phyloP scores from a whole-genome alignment of 352 stramenopile genomes.

The Globisporangium uncinulatum region DNA sequence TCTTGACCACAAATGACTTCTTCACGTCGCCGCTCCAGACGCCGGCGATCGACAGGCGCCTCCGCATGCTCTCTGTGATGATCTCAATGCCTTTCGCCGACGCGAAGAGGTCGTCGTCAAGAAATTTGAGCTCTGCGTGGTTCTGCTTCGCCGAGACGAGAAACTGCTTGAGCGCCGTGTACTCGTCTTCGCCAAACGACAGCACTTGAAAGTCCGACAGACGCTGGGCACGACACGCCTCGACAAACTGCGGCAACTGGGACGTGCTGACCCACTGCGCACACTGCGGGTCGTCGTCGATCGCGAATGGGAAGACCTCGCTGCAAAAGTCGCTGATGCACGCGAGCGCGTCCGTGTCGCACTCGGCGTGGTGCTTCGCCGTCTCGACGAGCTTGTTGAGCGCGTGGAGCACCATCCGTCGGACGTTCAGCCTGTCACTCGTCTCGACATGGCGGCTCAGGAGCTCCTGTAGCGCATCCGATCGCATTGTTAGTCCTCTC shows the following conservation, averaged over 20 bases:
- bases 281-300: slow-evolving; percentile 65
- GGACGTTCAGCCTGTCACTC: slow-evolving; percentile 41
- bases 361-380: slow-evolving; percentile 67
- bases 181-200: slow-evolving; percentile 65
- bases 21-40: slow-evolving; percentile 60
- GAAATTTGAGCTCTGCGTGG: slow-evolving; percentile 53
- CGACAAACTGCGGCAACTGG: slow-evolving; percentile 60
- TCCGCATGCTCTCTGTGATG: slow-evolving; percentile 67
- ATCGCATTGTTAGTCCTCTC: neutral
- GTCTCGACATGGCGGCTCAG: slow-evolving; percentile 20
- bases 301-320: slow-evolving; percentile 57
- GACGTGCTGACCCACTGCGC: slow-evolving; percentile 67
- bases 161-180: slow-evolving; percentile 63
- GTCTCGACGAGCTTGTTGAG: slow-evolving; percentile 73
- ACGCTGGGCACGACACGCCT: slow-evolving; percentile 51
- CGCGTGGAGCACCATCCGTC: slow-evolving; percentile 68
- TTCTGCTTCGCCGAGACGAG: slow-evolving; percentile 59
- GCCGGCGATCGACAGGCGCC: slow-evolving; percentile 65
- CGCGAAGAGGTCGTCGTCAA: slow-evolving; percentile 71
- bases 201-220: slow-evolving; percentile 56
- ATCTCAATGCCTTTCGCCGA: slow-evolving; percentile 68
- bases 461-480: slow-evolving; percentile 16
- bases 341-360: slow-evolving; percentile 50
- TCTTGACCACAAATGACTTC: slow-evolving; percentile 59
- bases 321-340: slow-evolving; percentile 59